Conservation (phyloP, 2,329 filamentous ascomycete genomes). For the Cadophora gregata region DNA sequence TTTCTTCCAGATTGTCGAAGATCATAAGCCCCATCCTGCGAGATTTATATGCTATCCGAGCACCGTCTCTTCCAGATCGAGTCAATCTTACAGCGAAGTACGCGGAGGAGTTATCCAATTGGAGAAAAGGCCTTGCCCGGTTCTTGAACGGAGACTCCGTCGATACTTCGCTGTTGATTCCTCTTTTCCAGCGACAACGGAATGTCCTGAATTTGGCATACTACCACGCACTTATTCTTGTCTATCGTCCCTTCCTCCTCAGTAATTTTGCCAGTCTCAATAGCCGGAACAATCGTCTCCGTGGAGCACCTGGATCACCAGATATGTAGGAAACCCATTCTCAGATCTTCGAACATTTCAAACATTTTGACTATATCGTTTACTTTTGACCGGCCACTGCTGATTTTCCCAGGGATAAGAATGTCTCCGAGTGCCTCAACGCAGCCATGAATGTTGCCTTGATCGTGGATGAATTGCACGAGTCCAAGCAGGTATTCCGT, state of each 20-base stretch:
- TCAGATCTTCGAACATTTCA: too few species aligned
- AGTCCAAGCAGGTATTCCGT: conserved; percentile 47
- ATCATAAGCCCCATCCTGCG: conserved; percentile 52
- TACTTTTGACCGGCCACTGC: background rate
- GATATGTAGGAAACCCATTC: conserved; percentile 23
- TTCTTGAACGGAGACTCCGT: conserved; percentile 51
- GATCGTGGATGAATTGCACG: conserved; percentile 49
- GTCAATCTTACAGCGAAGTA: conserved; percentile 50
- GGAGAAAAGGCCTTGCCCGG: conserved; percentile 52
- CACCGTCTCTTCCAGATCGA: conserved; percentile 40
- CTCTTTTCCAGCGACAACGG: conserved; percentile 54
- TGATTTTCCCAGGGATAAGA: conserved; percentile 31
- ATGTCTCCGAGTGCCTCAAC: conserved; percentile 45
- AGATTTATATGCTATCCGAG: conserved; percentile 51
- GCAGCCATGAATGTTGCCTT: conserved; percentile 49
- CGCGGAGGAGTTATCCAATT: conserved; percentile 49
- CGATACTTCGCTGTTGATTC: conserved; percentile 51
- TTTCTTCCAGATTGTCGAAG: conserved; percentile 45
- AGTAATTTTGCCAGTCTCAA: conserved; percentile 41
- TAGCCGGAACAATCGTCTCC: conserved; percentile 19
- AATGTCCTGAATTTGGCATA: conserved; percentile 47
- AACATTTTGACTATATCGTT: too few species aligned
- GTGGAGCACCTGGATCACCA: conserved; percentile 19
- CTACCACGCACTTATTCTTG: conserved; percentile 45
- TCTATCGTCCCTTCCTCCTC: conserved; percentile 45